Base-by-base conservation (phyloP, 306 rosid species). In the Rubus idaeus region DNA sequence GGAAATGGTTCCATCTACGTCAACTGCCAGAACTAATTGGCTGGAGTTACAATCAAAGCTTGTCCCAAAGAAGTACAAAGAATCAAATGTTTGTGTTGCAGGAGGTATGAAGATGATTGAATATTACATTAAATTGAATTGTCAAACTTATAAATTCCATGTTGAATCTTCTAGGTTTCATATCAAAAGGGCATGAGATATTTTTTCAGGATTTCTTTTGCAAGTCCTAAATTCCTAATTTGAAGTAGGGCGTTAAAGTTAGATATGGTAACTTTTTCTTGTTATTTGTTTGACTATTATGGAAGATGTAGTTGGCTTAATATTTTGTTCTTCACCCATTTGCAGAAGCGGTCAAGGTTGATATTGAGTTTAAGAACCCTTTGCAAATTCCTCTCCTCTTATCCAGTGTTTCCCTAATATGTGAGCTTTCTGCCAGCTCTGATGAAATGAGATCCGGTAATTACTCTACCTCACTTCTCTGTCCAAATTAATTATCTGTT, bases 41-140 rank as follows among this genome's bases (percentile, higher is more conserved):
- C 83, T 95, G 89, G 97, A 92, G 80, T 83, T 89, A 78, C 97
- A 95, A 75, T 95, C 99, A 63, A 90, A 89, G 88, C 84, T 88
- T 75, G 67, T 86, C 61, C 35, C 91, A 17, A 90, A 75, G 78
- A 85, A 83, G 79, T 23, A 65, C 70, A 87, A 68, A 71, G 93
- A 87, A 73, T 90, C 97, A 79, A 86, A 87, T 85, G 86, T 95
- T 75, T 95, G 98, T 70, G 89, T 92, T 75, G 94, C 90, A 12
- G 94, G 97, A 83, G 99, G 99, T 95, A 92, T 81, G 90, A n/a
- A 82, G 78, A 52, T 74, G 74, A 68, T 79, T 75, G 39, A 71
- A 63, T 58, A 77, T 71, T 74, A 50, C 68, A 46, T 47, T 72
- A 23, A 77, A 78, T 79, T 81, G 76, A 77, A 45, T 68, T 53